Evolutionary conservation across 2,329 filamentous ascomycete species (phyloP), one percentile per base, ranked within the genome.

Genomic region (Trichophyton simii): DNA sequence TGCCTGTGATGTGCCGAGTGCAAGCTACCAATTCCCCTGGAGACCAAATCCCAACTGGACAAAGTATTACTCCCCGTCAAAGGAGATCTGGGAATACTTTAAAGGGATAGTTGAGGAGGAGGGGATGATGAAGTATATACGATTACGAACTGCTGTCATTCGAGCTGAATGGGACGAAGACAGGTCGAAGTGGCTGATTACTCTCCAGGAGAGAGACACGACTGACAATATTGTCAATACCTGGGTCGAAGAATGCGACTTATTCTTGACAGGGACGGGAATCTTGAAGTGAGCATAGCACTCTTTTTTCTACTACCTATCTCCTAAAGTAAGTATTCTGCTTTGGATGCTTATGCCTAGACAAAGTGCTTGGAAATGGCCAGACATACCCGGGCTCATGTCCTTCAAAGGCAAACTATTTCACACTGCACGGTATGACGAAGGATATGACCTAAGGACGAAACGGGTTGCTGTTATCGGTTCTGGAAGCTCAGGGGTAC

Each of bases 21-120:
- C 87, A 69, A 84, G 86, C 20, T 89, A 89, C 66, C 86, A 88
- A 68, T 82, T 81, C 6, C 84, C 83, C 0, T 89, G 88, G 69
- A 77, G 78, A 5, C 84, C 85, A 0, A 89, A 89, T 61, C 81
- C 79, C 0, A 78, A 87, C 65, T 90, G 87, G 87, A 80, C 79
- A 0, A 83, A 88, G 66, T 79, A 84, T 63, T 89, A 87, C 67
- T 82, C 87, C 0, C 81, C 82, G 41, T 86, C 86, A 0, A 70
- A 74, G 3, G 87, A 90, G 70, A 89, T 90, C 63, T 75, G 79
- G 11, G 78, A 82, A 15, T 90, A 90, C 68, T 85, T 85, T 83
- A 79, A 86, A 66, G 71, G 71, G 0, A 71, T 87, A 4, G 85
- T 86, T 0, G 75, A 75, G 7, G 87, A 88, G 65, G 80, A 88